These are phyloP conservation scores for Ploettnerulaceae sp. DNA, from an alignment of 2,329 filamentous ascomycete genomes.

Conservation along the genomic window DNA sequence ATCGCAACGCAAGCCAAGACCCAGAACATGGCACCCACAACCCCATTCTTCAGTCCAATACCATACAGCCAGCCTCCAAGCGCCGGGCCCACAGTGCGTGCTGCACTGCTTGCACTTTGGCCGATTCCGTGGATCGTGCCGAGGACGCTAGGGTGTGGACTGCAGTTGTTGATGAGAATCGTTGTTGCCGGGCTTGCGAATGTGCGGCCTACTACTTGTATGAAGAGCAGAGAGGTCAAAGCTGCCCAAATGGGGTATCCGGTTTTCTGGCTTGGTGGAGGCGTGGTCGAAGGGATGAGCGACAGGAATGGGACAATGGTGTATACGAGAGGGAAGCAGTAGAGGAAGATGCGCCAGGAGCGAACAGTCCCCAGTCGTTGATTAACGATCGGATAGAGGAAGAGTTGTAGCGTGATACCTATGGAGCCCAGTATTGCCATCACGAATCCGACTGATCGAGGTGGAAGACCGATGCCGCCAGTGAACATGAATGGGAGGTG, in stretches of 20 bases:
- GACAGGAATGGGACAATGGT: conserved; percentile 65
- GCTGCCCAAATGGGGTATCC: conserved; percentile 27
- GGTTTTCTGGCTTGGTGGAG: conserved; percentile 29
- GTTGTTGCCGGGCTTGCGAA: conserved; percentile 58
- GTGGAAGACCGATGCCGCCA: conserved; percentile 70
- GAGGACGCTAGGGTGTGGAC: conserved; percentile 52
- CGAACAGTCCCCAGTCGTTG: conserved; percentile 61
- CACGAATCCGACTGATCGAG: conserved; percentile 67
- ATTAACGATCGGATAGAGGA: conserved; percentile 66
- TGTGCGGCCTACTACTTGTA: conserved; percentile 70
- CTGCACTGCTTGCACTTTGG: conserved; percentile 54
- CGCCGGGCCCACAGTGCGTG: conserved; percentile 55
- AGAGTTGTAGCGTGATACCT: conserved; percentile 68
- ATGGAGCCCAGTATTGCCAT: conserved; percentile 73
- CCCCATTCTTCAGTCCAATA: conserved; percentile 48
- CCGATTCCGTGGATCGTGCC: conserved; percentile 53
- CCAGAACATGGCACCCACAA: conserved; percentile 45
- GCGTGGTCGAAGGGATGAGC: conserved; percentile 48
- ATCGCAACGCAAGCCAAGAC: conserved; percentile 49
- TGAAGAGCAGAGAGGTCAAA: conserved; percentile 40
- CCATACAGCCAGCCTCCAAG: conserved; percentile 58
- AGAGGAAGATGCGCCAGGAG: conserved; percentile 63
- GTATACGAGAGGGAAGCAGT: conserved; percentile 68
- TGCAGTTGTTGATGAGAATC: conserved; percentile 58
- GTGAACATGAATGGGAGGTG: conserved; percentile 43